phyloP scores from a whole-genome alignment of 2,329 filamentous ascomycete species.

The Septoria petroselini region DNA sequence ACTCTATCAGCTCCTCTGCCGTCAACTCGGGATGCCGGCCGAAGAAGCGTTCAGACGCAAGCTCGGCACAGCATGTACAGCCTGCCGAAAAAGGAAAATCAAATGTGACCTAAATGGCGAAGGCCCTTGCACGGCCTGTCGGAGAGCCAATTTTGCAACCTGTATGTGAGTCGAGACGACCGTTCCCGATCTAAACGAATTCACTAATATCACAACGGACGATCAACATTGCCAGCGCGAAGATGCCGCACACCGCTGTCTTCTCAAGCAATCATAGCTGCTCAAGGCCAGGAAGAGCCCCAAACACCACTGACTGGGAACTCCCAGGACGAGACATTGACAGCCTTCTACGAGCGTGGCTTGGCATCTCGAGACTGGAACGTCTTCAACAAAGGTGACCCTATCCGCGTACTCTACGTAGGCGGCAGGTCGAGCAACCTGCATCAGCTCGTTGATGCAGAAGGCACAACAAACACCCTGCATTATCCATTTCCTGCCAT shows the following conservation, averaged over 20 bases:
- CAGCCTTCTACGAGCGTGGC: conserved; percentile 16
- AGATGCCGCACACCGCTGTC: neutral
- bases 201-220: neutral
- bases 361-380: conserved; percentile 9
- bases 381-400: conserved; percentile 14
- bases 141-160: neutral
- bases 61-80: conserved; percentile 11
- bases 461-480: neutral
- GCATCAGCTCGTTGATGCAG: conserved; percentile 13
- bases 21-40: too few species aligned
- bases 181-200: neutral
- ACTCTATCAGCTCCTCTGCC: too few species aligned
- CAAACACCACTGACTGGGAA: neutral
- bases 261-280: neutral
- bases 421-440: conserved; percentile 10
- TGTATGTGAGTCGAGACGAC: conserved; percentile 4
- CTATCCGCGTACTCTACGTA: conserved; percentile 14
- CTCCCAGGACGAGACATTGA: conserved; percentile 13
- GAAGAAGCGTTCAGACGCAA: conserved; percentile 17
- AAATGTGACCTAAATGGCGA: conserved; percentile 11
- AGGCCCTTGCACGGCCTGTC: conserved; percentile 10
- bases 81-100: conserved; percentile 16
- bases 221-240: neutral
- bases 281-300: neutral
- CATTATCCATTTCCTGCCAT: conserved; percentile 18